Evolutionary conservation across 1,284 basidiomycete genomes (phyloP), one percentile per base, ranked within the genome.

Genomic region (Trametes polyzona): DNA sequence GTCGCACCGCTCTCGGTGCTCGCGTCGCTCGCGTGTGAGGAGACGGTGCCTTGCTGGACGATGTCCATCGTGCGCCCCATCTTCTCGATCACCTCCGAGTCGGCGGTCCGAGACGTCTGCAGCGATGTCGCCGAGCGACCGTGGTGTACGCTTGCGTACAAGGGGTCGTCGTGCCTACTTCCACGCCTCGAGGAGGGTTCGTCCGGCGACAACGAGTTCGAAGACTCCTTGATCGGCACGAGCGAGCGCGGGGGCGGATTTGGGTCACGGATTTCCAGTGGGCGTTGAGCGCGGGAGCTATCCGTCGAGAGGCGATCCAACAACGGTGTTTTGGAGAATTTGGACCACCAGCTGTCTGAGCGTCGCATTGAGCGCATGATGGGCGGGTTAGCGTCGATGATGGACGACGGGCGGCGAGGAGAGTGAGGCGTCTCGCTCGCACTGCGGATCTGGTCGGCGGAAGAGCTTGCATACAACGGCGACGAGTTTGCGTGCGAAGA

Each of bases 1-100:
- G 50, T 49, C 19, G 55, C 30, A 37, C 52, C 53, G 41, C 60
- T 62, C 27, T 56, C 59, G 36, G 55, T 59, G 52, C 62, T 65
- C 14, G 52, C 63, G 12, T 39, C 43, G 55, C 59, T 65, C 37
- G 42, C 61, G 56, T 64, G 69, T 52, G 73, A 74, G 48, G 78
- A 78, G 23, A 78, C 47, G 17, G 76, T 74, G 44, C 71, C 76
- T 52, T 86, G 76, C 70, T 88, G 84, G 26, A 84, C 78, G 46
- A 92, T 86, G 70, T 88, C 86, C 78, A 89, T 82, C 36, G 74
- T 79, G 23, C 76, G 81, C 5, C 80, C 87, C 66, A 90, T 79
- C 58, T 77, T 76, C 64, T 90, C 88, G 47, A 88, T 79, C 17
- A 77, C 80, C 50, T 82, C 85, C 21, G 88, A 84, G 68, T 91